phyloP scores from a whole-genome alignment of 1,139 yeast species.

The Lodderomyces orthopsilosis region DNA sequence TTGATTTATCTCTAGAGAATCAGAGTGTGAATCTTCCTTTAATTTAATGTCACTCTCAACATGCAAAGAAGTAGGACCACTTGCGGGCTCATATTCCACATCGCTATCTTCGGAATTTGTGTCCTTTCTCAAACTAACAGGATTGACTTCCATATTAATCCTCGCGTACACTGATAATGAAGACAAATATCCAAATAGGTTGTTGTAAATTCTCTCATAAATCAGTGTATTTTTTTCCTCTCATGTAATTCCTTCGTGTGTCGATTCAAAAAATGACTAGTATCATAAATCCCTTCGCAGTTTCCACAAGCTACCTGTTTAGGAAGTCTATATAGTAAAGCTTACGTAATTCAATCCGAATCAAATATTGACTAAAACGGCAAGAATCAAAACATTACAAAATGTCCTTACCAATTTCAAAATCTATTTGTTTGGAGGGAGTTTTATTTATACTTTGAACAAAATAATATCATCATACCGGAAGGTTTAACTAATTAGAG shows the following conservation, averaged over 20 bases:
- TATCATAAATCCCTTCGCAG: too few species aligned
- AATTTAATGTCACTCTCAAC: not conserved
- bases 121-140: not conserved
- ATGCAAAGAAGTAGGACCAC: not conserved
- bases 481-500: too few species aligned
- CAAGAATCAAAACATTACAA: conserved; percentile 6
- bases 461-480: too few species aligned
- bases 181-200: too few species aligned
- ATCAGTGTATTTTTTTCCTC: too few species aligned
- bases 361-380: conserved; percentile 2
- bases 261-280: too few species aligned
- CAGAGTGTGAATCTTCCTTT: not conserved
- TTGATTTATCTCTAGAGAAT: not conserved
- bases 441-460: too few species aligned
- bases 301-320: not conserved
- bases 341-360: too few species aligned
- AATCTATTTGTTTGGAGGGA: too few species aligned
- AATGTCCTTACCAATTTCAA: not conserved
- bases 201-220: too few species aligned
- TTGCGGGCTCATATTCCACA: not conserved
- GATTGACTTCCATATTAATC: conserved; percentile 3
- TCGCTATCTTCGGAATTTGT: not conserved
- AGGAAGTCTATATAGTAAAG: not conserved
- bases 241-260: too few species aligned
- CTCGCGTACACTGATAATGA: not conserved